These are phyloP conservation scores for Candida montana DNA, from an alignment of 805 yeast species.

Conservation along the genomic window DNA sequence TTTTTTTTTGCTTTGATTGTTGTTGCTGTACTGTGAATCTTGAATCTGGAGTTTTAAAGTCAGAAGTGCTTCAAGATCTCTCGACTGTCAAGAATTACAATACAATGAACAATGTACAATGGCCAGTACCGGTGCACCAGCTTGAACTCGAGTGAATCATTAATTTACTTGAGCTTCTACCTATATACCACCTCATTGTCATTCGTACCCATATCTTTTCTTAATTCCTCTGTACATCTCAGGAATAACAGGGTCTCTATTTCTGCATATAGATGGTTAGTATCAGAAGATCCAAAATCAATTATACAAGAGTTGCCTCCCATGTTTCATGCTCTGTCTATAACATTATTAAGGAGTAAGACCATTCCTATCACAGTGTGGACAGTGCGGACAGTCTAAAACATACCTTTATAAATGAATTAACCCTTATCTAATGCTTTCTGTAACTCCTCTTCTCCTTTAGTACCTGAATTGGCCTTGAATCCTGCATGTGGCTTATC, in stretches of 20 bases:
- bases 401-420: conserved; percentile 18
- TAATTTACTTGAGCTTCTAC: too few relatives aligned
- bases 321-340: conserved; percentile 1
- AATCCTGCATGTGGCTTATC: conserved; percentile 14
- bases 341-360: not conserved
- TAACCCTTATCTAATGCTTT: conserved; percentile 16
- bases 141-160: too few relatives aligned
- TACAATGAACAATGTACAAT: too few relatives aligned
- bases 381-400: not conserved
- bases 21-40: too few relatives aligned
- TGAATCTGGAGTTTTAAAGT: too few relatives aligned
- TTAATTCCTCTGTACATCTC: conserved; percentile 18
- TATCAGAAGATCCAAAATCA: too few relatives aligned
- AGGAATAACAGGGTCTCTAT: conserved; percentile 19
- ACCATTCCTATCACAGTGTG: not conserved
- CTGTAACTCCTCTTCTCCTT: conserved; percentile 7
- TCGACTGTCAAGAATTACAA: too few relatives aligned
- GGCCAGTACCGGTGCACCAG: too few relatives aligned
- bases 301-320: too few relatives aligned
- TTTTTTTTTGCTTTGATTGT: too few relatives aligned
- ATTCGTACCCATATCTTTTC: conserved; percentile 18
- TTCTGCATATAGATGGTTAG: conserved; percentile 7
- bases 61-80: too few relatives aligned
- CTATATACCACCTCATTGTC: too few relatives aligned
- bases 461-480: conserved; percentile 2